Evolutionary conservation across 2,329 filamentous ascomycete genomes (phyloP), one percentile per base, ranked within the genome.

Genomic region (Aspergillus cejpii): DNA sequence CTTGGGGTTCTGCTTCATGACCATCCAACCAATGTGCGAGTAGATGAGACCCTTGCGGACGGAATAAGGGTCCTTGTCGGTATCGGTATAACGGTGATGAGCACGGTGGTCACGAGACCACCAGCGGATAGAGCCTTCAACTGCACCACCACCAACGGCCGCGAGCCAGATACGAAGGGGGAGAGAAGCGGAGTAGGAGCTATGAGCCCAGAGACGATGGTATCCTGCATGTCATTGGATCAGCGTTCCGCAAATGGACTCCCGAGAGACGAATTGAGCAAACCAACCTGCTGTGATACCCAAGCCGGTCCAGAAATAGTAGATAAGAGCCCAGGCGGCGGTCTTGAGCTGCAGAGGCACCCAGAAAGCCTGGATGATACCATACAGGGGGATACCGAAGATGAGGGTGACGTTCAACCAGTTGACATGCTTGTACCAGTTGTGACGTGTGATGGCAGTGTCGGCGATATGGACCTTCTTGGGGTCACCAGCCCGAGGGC

Each of bases 361-460:
- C 83, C 84, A 94, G 70, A 85, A 81, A 41, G 88, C 77, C 43
- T 80, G 77, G 57, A 92, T 69, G 62, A 84, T 78, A 51, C 89
- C 89, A 46, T 79, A 74, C 38, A 90, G 50, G 33, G 90, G 89
- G 37, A 94, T 77, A 55, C 84, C 75, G 54, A 94, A 68, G 65
- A 94, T 91, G 65, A 95, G 78, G 51, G 76, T 78, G 51, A 87
- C 83, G 68, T 94, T 95, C 55, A 95, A 77, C 88, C 89, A 95
- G 77, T 94, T 89, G 74, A 95, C 78, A 65, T 95, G 89, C 73
- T 90, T 84, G 72, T 89, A 83, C 86, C 87, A 92, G 74, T 94
- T 95, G 60, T 76, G 73, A 69, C 75, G 77, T 48, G 87, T 94
- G 58, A 94, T 83, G 46, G 85, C 84, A 52, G 80, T 79, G 53